Conservation (phyloP, 1,139 yeast genomes). For the Blastobotrys ciferrii region DNA sequence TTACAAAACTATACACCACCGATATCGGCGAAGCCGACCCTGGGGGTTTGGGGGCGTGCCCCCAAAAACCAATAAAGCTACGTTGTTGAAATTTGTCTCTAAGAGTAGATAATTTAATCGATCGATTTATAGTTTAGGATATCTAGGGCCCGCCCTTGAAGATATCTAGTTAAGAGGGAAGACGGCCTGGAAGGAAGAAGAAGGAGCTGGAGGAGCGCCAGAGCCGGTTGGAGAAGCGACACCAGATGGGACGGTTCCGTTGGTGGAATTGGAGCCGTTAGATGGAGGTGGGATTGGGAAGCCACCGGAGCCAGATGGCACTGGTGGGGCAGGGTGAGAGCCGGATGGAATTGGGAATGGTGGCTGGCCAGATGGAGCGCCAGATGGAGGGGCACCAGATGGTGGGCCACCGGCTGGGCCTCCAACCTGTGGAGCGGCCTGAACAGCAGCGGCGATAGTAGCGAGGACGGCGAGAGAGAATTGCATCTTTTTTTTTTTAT, state of each 20-base stretch:
- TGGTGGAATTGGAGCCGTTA: slow-evolving; percentile 1
- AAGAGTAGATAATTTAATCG: too few relatives aligned
- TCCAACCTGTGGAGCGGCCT: background rate
- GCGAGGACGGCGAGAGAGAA: slow-evolving; percentile 1
- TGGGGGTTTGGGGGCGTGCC: too few relatives aligned
- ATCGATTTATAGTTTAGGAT: too few relatives aligned
- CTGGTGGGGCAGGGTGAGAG: background rate
- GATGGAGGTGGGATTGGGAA: slow-evolving; percentile 3
- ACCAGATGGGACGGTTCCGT: background rate
- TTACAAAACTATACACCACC: too few relatives aligned
- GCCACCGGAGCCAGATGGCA: background rate
- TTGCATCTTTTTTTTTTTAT: slow-evolving; percentile 1
- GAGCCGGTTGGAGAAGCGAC: background rate
- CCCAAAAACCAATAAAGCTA: too few relatives aligned
- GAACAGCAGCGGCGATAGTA: background rate
- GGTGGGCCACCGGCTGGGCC: background rate
- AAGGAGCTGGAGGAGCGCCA: background rate
- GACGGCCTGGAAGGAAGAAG: background rate
- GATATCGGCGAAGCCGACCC: too few relatives aligned
- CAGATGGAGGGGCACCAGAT: background rate
- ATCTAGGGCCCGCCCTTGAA: too few relatives aligned
- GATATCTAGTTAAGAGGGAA: background rate
- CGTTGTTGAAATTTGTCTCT: too few relatives aligned
- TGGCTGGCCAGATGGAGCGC: background rate
- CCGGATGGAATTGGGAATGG: background rate